These are phyloP conservation scores for Diaporthe velutina DNA, from an alignment of 2,329 filamentous ascomycete species.

Conservation along the genomic window DNA sequence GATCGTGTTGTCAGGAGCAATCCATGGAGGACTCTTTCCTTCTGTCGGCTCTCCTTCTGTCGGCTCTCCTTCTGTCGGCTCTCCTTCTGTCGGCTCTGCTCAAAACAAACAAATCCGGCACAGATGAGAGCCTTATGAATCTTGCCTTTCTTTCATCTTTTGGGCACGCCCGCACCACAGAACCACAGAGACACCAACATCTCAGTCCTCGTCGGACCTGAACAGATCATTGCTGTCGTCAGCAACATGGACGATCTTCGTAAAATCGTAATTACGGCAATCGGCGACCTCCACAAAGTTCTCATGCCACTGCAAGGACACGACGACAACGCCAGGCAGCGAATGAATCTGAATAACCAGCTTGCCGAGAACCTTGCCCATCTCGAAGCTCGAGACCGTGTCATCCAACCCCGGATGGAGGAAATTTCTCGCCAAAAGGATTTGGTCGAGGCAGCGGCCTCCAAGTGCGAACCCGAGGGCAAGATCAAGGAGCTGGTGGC, in stretches of 20 bases:
- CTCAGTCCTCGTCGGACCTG: background rate
- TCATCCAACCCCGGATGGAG: background rate
- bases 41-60: background rate
- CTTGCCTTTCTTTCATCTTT: background rate
- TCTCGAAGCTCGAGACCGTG: background rate
- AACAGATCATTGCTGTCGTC: background rate
- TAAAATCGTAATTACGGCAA: background rate
- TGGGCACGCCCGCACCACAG: background rate
- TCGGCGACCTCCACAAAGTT: accelerated
- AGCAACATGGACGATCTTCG: background rate
- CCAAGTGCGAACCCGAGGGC: background rate
- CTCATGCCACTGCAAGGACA: background rate
- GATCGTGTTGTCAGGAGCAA: background rate
- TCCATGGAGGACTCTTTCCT: background rate
- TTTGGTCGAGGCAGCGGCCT: background rate
- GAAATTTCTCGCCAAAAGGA: background rate
- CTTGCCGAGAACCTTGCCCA: background rate
- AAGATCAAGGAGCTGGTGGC: background rate
- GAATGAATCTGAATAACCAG: background rate
- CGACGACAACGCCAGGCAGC: background rate
- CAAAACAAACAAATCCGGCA: background rate
- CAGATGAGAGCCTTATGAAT: background rate
- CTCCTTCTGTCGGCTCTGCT: background rate
- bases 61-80: background rate
- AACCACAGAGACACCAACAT: background rate